Evolutionary conservation across 371 early-diverging fungal species (phyloP).

Genomic region (Basidiobolus meristosporus): DNA sequence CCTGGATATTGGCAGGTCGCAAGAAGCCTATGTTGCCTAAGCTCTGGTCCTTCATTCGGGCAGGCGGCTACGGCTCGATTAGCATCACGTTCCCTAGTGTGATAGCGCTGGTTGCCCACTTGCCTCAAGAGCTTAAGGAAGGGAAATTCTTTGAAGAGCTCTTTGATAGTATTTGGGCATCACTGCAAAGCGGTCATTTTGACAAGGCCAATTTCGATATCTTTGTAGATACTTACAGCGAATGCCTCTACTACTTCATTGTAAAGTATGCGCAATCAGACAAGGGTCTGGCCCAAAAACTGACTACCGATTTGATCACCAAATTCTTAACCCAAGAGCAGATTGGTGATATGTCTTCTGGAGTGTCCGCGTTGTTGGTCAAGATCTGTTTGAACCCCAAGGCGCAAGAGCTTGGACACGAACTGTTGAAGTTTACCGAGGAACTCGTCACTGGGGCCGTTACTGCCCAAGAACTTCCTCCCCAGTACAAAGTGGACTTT

Average conservation of each 20-base stretch:
- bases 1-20: slow-evolving; percentile 30
- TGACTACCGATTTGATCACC: neutral
- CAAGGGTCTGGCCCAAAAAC: neutral
- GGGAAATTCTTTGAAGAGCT: slow-evolving; percentile 16
- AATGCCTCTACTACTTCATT: slow-evolving; percentile 30
- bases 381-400: too few species aligned
- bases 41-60: slow-evolving; percentile 36
- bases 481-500: too few species aligned
- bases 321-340: too few species aligned
- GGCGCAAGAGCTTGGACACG: too few species aligned
- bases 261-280: slow-evolving; percentile 17
- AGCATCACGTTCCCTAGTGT: slow-evolving; percentile 45
- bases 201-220: slow-evolving; percentile 23
- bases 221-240: slow-evolving; percentile 36
- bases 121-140: slow-evolving; percentile 22
- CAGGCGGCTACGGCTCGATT: slow-evolving; percentile 39
- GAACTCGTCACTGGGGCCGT: too few species aligned
- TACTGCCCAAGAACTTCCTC: too few species aligned
- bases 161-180: slow-evolving; percentile 33
- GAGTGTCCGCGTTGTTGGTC: too few species aligned
- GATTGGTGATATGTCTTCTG: too few species aligned
- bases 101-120: slow-evolving; percentile 32
- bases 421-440: too few species aligned
- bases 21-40: slow-evolving; percentile 44
- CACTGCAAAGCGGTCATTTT: slow-evolving; percentile 16